Evolutionary conservation across 139 green algal genomes (phyloP).

Genomic region (Chloropicon primus): DNA sequence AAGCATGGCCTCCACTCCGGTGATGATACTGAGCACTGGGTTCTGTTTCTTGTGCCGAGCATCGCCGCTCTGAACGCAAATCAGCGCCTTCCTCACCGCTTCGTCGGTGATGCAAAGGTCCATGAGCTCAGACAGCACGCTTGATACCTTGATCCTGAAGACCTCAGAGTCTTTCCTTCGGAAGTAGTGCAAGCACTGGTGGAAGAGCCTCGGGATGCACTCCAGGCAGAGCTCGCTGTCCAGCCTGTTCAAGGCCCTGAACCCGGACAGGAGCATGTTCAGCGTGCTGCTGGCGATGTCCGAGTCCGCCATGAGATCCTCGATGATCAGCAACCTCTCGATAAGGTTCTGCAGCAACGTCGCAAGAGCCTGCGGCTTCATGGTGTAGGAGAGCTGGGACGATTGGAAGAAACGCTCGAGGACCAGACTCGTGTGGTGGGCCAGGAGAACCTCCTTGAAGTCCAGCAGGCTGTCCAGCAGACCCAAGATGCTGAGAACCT

Average conservation of each 20-base stretch:
- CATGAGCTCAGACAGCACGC: not conserved
- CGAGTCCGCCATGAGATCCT: not conserved
- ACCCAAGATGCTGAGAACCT: not conserved
- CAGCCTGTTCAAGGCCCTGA: not conserved
- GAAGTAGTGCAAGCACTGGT: not conserved
- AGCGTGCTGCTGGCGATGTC: not conserved
- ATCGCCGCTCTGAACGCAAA: not conserved
- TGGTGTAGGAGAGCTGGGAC: not conserved
- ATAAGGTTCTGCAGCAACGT: not conserved
- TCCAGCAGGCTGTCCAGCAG: not conserved
- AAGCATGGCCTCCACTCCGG: not conserved
- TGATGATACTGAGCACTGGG: not conserved
- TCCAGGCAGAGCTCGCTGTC: not conserved
- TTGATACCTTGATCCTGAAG: not conserved
- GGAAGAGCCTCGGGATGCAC: not conserved
- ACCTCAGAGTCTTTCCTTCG: not conserved
- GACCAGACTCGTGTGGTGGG: not conserved
- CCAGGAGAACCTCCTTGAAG: not conserved
- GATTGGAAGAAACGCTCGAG: not conserved
- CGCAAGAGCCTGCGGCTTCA: not conserved
- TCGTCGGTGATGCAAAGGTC: not conserved
- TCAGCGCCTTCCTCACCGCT: not conserved
- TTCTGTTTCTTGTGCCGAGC: too few relatives aligned
- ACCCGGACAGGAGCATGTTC: not conserved
- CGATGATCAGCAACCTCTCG: not conserved